Evolutionary conservation across 2,329 filamentous ascomycete genomes (phyloP).

Genomic region (Xylaria sp.): DNA sequence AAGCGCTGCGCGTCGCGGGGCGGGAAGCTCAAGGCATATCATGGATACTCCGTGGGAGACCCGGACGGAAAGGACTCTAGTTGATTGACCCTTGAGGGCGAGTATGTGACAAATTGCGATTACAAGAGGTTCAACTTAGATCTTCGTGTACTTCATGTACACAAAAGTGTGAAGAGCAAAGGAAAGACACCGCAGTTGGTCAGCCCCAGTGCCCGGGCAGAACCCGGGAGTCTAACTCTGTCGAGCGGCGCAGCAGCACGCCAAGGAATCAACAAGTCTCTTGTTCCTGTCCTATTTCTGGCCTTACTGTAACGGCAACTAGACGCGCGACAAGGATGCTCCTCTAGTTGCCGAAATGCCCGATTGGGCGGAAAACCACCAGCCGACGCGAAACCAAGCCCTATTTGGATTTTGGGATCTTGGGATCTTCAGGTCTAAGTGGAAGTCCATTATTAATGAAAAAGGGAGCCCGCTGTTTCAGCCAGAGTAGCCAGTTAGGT

Average conservation of each 20-base stretch:
- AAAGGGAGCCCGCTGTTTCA: neutral
- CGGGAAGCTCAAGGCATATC: neutral
- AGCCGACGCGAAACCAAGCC: neutral
- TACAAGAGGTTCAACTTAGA: neutral
- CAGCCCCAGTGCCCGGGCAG: neutral
- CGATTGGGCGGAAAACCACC: neutral
- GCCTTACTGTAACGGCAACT: neutral
- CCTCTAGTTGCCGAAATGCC: neutral
- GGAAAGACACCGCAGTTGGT: neutral
- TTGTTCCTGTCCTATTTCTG: neutral
- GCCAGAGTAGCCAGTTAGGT: neutral
- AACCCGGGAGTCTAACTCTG: neutral
- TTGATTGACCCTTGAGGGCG: slow-evolving; percentile 1
- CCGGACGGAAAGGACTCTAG: neutral
- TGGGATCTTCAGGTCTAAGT: neutral
- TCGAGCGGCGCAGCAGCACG: neutral
- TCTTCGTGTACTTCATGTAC: neutral
- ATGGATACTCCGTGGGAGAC: neutral
- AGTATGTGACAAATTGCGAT: neutral
- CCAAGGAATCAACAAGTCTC: neutral
- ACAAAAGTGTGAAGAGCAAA: neutral
- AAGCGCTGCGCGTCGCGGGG: slow-evolving; percentile 1
- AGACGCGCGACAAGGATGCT: neutral
- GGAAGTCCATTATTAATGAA: neutral
- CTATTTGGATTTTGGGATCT: too few relatives aligned